These are phyloP conservation scores for Alternaria triticimaculans DNA, from an alignment of 2,329 filamentous ascomycete genomes.

Conservation along the genomic window DNA sequence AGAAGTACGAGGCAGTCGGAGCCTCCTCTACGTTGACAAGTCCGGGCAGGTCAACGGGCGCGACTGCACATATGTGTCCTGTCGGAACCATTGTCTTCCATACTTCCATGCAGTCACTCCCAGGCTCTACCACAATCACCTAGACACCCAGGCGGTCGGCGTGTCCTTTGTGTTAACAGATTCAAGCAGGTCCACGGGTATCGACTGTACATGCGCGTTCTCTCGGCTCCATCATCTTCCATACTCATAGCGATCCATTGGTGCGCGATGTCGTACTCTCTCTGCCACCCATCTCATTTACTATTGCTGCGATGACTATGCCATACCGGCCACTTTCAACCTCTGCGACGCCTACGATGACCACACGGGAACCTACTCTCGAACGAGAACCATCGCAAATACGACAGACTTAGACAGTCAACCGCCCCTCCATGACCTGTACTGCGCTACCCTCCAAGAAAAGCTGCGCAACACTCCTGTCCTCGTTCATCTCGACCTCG, in stretches of 20 bases:
- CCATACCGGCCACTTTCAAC: neutral
- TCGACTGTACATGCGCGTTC: neutral
- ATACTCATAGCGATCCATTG: neutral
- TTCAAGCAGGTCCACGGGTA: neutral
- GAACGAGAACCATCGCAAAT: neutral
- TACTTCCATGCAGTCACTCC: neutral
- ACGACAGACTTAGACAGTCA: constrained; percentile 26
- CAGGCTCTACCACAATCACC: neutral
- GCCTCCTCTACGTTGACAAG: neutral
- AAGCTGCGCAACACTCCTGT: constrained; percentile 49
- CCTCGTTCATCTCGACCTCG: constrained; percentile 51
- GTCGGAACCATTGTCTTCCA: neutral
- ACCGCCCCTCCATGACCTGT: constrained; percentile 47
- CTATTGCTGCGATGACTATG: neutral
- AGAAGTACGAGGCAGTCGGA: neutral
- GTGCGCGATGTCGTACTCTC: neutral
- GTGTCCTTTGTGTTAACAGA: neutral
- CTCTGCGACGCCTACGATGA: neutral
- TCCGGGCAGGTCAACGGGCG: neutral
- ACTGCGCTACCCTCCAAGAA: constrained; percentile 54
- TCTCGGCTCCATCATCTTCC: neutral
- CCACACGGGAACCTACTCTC: neutral
- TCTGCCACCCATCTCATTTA: neutral
- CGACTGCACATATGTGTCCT: neutral
- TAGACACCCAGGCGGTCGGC: no score